Conservation (phyloP, 805 yeast genomes). For the Yarrowia osloensis region DNA sequence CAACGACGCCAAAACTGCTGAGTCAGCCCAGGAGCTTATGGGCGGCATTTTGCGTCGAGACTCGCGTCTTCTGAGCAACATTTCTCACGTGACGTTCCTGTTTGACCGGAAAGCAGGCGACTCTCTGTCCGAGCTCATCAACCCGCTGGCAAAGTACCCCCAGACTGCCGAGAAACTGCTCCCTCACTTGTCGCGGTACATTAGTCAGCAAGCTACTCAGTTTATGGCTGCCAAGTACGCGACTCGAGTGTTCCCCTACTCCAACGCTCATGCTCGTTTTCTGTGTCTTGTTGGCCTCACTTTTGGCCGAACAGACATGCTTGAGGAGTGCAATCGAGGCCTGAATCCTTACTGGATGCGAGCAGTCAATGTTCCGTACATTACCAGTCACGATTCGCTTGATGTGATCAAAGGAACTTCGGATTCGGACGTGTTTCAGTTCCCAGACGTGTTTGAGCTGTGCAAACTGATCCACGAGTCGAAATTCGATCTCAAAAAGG, state of each 20-base stretch:
- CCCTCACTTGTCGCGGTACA: slow-evolving; percentile 7
- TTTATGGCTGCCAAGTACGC: slow-evolving; percentile 66
- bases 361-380: slow-evolving; percentile 44
- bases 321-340: slow-evolving; percentile 79
- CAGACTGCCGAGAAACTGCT: slow-evolving; percentile 14
- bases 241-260: slow-evolving; percentile 64
- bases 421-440: not conserved
- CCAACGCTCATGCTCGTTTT: slow-evolving; percentile 65
- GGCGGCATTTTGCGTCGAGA: slow-evolving; percentile 62
- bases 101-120: slow-evolving; percentile 53
- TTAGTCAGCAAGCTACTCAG: slow-evolving; percentile 53
- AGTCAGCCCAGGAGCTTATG: slow-evolving; percentile 65
- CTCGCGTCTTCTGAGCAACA: slow-evolving; percentile 48
- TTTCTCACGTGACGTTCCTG: slow-evolving; percentile 61
- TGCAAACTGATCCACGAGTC: slow-evolving; percentile 29
- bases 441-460: slow-evolving; percentile 15
- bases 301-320: slow-evolving; percentile 63
- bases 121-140: slow-evolving; percentile 12
- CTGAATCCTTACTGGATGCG: slow-evolving; percentile 81
- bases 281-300: slow-evolving; percentile 68
- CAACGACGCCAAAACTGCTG: slow-evolving; percentile 2
- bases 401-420: slow-evolving; percentile 1
- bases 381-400: not conserved
- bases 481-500: slow-evolving; percentile 32
- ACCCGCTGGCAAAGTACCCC: slow-evolving; percentile 16